Conservation (phyloP, 345 rosid genomes). For the Eucalyptus tenuipes region DNA sequence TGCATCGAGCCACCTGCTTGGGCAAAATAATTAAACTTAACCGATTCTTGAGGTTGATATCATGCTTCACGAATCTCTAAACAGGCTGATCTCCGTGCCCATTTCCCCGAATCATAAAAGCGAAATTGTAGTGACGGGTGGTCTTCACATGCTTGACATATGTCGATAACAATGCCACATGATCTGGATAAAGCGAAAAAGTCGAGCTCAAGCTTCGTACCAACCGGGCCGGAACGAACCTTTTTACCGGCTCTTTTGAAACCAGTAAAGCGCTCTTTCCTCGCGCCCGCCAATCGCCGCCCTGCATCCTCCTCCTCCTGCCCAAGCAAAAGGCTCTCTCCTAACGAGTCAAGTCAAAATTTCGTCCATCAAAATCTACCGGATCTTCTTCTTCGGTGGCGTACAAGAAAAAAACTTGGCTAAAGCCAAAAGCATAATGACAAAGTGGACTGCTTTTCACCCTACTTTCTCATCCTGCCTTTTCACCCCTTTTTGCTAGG, state of each 20-base stretch:
- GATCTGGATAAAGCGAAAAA: not conserved
- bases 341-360: not conserved
- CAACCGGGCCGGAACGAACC: not conserved
- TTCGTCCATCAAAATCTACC: not conserved
- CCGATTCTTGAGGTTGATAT: not conserved
- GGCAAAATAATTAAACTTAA: not conserved
- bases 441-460: not conserved
- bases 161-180: not conserved
- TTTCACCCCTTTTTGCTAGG: not conserved
- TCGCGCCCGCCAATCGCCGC: not conserved
- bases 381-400: not conserved
- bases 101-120: not conserved
- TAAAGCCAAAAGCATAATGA: not conserved
- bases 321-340: not conserved
- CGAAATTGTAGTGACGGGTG: not conserved
- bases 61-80: not conserved
- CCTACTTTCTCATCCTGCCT: not conserved
- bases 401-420: not conserved
- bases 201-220: not conserved
- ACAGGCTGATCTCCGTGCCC: not conserved
- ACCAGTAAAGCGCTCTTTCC: not conserved
- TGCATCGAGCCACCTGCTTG: rapidly evolving
- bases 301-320: not conserved
- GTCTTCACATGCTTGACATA: not conserved
- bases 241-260: not conserved